Percentiles rank a stretch among this genome's conserved stretches.
Conservation (phyloP, 495 filamentous ascomycete genomes). For the Collariella sp. region DNA sequence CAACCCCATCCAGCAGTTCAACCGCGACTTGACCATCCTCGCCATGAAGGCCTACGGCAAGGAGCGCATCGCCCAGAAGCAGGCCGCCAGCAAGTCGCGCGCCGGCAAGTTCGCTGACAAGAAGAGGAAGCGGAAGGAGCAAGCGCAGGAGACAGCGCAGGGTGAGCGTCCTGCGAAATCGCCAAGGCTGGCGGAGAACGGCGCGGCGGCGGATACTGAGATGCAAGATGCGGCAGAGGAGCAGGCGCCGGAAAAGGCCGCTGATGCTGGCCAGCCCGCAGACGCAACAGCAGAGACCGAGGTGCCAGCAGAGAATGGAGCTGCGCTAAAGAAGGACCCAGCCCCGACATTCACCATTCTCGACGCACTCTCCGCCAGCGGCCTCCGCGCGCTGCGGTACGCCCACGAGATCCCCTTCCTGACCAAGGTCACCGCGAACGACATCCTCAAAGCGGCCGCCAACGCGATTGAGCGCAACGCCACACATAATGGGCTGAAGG, state of each 20-base stretch:
- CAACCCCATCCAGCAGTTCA: slow-evolving; percentile 98
- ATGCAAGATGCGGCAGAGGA: slow-evolving; percentile 16
- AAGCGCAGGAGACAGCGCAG: slow-evolving; percentile 23
- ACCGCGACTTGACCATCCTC: slow-evolving; percentile 86
- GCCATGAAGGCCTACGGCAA: slow-evolving; percentile 80
- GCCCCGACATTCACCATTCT: slow-evolving; percentile 63
- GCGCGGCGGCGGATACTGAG: slow-evolving; percentile 9
- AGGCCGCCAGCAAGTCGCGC: slow-evolving; percentile 27
- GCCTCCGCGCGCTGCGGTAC: slow-evolving; percentile 85
- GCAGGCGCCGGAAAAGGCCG: neutral
- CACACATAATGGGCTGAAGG: slow-evolving; percentile 63
- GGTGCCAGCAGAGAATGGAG: neutral
- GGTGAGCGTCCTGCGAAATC: slow-evolving; percentile 22
- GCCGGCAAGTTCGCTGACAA: slow-evolving; percentile 35
- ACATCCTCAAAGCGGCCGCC: slow-evolving; percentile 69
- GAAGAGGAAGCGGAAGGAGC: slow-evolving; percentile 44
- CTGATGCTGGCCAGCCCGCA: neutral
- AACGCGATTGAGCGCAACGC: slow-evolving; percentile 75
- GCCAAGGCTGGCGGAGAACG: slow-evolving; percentile 14
- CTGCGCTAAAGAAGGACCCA: slow-evolving; percentile 13
- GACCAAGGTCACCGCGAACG: slow-evolving; percentile 80
- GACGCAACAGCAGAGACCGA: neutral
- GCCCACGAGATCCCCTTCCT: slow-evolving; percentile 78
- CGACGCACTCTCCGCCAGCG: slow-evolving; percentile 91
- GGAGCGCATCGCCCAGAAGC: slow-evolving; percentile 47